phyloP scores from a whole-genome alignment of 306 rosid species.

The Medicago ruthenica region DNA sequence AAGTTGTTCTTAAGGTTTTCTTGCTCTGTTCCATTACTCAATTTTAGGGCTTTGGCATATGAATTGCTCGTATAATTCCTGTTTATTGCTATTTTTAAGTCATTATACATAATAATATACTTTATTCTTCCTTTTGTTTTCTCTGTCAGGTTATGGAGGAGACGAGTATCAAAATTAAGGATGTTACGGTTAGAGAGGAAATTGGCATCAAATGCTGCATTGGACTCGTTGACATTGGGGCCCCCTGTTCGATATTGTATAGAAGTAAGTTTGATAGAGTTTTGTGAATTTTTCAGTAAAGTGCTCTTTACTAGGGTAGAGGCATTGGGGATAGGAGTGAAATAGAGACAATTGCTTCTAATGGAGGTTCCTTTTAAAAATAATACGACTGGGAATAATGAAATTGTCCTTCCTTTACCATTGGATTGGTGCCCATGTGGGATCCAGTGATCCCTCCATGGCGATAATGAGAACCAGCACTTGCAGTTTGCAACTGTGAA shows the following conservation, averaged over 20 bases:
- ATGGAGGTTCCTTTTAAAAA: slow-evolving; percentile 20
- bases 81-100: slow-evolving; percentile 27
- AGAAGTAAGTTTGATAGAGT: slow-evolving; percentile 60
- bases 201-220: slow-evolving; percentile 79
- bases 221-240: slow-evolving; percentile 74
- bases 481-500: background rate
- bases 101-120: slow-evolving; percentile 17
- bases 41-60: slow-evolving; percentile 36
- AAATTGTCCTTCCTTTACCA: slow-evolving; percentile 6
- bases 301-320: slow-evolving; percentile 10
- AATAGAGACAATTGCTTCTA: slow-evolving; percentile 34
- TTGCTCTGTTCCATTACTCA: slow-evolving; percentile 35
- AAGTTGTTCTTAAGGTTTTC: slow-evolving; percentile 80
- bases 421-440: slow-evolving; percentile 4
- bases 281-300: slow-evolving; percentile 32
- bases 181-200: slow-evolving; percentile 73
- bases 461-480: background rate
- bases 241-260: slow-evolving; percentile 66
- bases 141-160: slow-evolving; percentile 81
- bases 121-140: slow-evolving; percentile 33
- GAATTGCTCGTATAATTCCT: slow-evolving; percentile 11
- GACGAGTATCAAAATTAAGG: slow-evolving; percentile 67
- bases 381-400: background rate
- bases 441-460: background rate
- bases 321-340: slow-evolving; percentile 10